Base-by-base conservation (phyloP, 352 stramenopile genomes). In the Globisporangium irregulare region DNA sequence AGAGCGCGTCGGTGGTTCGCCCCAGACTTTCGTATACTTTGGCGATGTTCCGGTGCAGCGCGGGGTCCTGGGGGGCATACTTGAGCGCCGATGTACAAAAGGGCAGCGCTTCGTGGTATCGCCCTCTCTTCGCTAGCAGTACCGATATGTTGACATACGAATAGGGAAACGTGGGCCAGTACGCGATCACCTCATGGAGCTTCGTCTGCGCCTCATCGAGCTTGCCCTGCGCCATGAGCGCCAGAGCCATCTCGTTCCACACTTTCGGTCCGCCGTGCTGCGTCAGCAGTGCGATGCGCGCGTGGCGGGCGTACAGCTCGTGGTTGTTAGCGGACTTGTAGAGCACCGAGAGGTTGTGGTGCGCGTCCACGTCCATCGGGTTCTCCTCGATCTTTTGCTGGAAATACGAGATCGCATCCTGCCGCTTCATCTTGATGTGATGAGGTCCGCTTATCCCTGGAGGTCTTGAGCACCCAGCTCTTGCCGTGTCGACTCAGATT, bases 341-440 rank as follows among this genome's bases (percentile, higher is more conserved):
- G 5, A 93, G 62, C 56, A 82, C 80, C n/a, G 85, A 76, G 22
- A 91, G 67, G 58, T 91, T 65, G 60, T 89, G 82, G 57, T 89
- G 80, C 25, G 80, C 80, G 67, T 75, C 74, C 3, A 67, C 70
- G 48, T 91, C 75, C 74, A 89, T 82, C 43, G 84, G 71, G 62
- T 90, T 82, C 32, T 80, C 70, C 8, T 81, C 71, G 5, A 82
- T 74, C 64, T 87, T 89, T 27, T 69, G 67, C 63, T 82, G 76
- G 71, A 90, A 93, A 69, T 87, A 81, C 68, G 74, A 72, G 59
- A 91, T 87, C 64, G 82, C 84, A 36, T 86, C 78, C 51, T 80
- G 54, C 2, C 80, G 73, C 75, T 82, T 80, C 72, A 85, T 82
- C 29, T 56, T 61, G 15, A 20, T 14, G 38, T 46, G 12, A 46